Conservation (phyloP, 129 eudicot species). For the Artemisia argyi region DNA sequence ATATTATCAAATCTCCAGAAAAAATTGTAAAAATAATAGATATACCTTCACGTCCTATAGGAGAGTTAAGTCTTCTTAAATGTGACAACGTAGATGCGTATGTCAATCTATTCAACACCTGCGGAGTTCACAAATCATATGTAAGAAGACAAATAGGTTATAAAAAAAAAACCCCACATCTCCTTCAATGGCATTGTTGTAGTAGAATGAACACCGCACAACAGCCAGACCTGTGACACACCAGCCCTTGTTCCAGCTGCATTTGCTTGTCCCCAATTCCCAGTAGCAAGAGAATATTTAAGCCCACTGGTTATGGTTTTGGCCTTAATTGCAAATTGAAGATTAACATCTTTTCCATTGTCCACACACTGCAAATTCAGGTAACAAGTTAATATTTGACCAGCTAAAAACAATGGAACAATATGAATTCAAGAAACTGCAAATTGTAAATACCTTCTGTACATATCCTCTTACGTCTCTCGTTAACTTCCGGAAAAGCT, state of each 20-base stretch:
- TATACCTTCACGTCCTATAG: conserved; percentile 94
- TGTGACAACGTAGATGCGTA: conserved; percentile 97
- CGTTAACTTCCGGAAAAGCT: conserved; percentile 85
- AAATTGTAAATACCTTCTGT: conserved; percentile 58
- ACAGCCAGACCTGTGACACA: conserved; percentile 68
- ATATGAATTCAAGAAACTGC: background rate
- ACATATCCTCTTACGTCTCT: conserved; percentile 95
- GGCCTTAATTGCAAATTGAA: conserved; percentile 97
- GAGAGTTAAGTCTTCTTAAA: conserved; percentile 87
- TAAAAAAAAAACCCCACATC: background rate
- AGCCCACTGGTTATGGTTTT: conserved; percentile 96
- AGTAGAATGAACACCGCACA: no score
- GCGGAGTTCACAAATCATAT: conserved; percentile 14
- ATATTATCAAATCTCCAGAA: no score
- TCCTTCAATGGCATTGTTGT: no score
- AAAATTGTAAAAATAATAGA: no score
- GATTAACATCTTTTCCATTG: conserved; percentile 83
- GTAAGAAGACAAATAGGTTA: background rate
- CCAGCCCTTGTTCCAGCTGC: conserved; percentile 98
- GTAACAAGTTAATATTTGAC: background rate
- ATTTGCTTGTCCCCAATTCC: conserved; percentile 99
- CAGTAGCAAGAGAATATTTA: conserved; percentile 93
- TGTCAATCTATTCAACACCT: conserved; percentile 96
- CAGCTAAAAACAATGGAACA: background rate
- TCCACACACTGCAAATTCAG: conserved; percentile 64